Percentiles rank a stretch among this genome's conserved stretches.
These are phyloP conservation scores for Ophidiomyces ophidiicola DNA, from an alignment of 2,329 filamentous ascomycete species.

Conservation along the genomic window DNA sequence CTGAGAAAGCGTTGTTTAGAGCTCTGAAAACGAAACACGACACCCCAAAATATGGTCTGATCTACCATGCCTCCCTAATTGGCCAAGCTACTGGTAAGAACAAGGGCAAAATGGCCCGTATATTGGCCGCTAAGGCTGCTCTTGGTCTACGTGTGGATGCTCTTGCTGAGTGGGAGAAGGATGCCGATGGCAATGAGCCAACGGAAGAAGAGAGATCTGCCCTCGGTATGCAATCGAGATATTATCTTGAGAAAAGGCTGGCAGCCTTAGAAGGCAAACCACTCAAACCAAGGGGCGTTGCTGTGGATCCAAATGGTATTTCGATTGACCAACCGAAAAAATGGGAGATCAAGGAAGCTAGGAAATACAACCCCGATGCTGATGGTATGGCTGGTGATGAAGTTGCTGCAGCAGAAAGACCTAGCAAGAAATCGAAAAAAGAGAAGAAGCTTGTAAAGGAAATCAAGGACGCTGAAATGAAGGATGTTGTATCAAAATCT, in stretches of 20 bases:
- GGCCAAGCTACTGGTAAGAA: constrained; percentile 96
- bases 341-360: constrained; percentile 81
- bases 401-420: constrained; percentile 33
- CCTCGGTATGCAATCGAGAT: constrained; percentile 53
- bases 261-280: constrained; percentile 75
- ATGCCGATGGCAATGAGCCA: constrained; percentile 50
- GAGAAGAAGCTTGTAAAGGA: constrained; percentile 38
- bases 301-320: constrained; percentile 62
- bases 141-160: constrained; percentile 89
- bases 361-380: constrained; percentile 89
- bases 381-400: constrained; percentile 68
- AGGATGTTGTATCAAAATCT: constrained; percentile 27
- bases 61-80: constrained; percentile 85
- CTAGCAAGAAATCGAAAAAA: constrained; percentile 34
- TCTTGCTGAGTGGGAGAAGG: constrained; percentile 62
- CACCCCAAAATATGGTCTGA: constrained; percentile 94
- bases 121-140: constrained; percentile 85
- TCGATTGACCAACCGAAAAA: constrained; percentile 53
- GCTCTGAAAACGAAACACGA: constrained; percentile 98
- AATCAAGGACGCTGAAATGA: constrained; percentile 36
- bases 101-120: constrained; percentile 98
- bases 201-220: constrained; percentile 83
- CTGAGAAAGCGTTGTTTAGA: constrained; percentile 96
- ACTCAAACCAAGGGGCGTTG: constrained; percentile 60
- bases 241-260: constrained; percentile 39